A percentile compares a stretch with the other conserved stretches of the same genome.
These are phyloP conservation scores for Klebsormidium nitens DNA, from an alignment of 139 green algal genomes.

Conservation along the genomic window DNA sequence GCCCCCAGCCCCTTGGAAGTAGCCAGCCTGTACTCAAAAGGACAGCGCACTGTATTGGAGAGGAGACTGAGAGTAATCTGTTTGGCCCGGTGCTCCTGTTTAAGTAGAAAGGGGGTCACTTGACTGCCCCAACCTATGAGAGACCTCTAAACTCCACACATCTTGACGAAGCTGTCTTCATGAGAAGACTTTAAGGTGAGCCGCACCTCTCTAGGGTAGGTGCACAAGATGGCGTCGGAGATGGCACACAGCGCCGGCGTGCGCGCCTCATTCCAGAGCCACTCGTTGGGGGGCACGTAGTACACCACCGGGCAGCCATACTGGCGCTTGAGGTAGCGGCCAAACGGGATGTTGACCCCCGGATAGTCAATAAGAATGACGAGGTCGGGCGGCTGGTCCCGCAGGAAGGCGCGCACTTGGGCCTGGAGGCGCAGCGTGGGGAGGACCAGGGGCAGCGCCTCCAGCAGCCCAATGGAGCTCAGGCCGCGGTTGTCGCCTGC, in stretches of 20 bases:
- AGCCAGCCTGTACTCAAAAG: slow-evolving; percentile 12
- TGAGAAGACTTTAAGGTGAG: too few relatives aligned
- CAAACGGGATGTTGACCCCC: slow-evolving; percentile 46
- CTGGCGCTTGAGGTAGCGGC: slow-evolving; percentile 16
- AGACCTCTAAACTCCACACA: too few relatives aligned
- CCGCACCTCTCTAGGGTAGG: slow-evolving; percentile 33
- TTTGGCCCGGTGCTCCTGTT: background rate
- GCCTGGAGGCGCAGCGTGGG: slow-evolving; percentile 28
- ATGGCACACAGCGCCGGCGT: slow-evolving; percentile 17
- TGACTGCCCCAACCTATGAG: too few relatives aligned
- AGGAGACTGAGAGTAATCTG: background rate
- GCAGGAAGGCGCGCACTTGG: slow-evolving; percentile 14
- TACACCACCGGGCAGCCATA: slow-evolving; percentile 29
- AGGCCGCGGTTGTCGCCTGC: slow-evolving; percentile 35
- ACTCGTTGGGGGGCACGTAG: slow-evolving; percentile 47
- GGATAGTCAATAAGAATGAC: slow-evolving; percentile 46
- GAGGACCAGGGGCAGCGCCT: slow-evolving; percentile 38
- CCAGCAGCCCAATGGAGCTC: slow-evolving; percentile 35
- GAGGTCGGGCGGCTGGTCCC: slow-evolving; percentile 23
- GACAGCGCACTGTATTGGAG: background rate
- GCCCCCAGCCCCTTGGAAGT: slow-evolving; percentile 25
- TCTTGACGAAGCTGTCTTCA: too few relatives aligned
- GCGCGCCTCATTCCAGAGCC: slow-evolving; percentile 18
- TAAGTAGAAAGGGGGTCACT: too few relatives aligned
- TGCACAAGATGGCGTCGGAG: slow-evolving; percentile 29